Base-by-base conservation (phyloP, 2,329 filamentous ascomycete species). In the Ilyonectria sp. region DNA sequence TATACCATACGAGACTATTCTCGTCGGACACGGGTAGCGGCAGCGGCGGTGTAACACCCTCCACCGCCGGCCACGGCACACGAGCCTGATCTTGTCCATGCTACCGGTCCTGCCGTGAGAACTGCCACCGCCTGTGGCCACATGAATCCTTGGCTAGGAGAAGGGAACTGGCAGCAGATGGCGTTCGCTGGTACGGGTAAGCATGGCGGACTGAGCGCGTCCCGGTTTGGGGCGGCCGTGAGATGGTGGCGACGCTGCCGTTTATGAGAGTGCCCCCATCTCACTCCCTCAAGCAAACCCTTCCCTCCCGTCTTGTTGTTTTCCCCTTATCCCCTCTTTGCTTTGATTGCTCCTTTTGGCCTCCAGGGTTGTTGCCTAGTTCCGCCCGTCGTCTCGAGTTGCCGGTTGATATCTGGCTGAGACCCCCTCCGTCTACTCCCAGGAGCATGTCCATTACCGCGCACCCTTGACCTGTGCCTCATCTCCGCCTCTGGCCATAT, bases 1-100 rank as follows among this genome's bases (percentile, higher is more conserved):
- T 59, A 26, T 53, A 60, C 65, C 78, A 79, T 81, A 79, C 80
- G 78, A 81, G 78, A 73, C 71, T 75, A 71, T 80, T 77, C 72
- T 78, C 77, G 78, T 79, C 73, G 75, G 74, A 77, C 71, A 71
- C 74, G 79, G 80, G 75, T 73, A 62, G 69, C 70, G 70, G 71
- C 78, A 79, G 75, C 54, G 26, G 68, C 67, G 50, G 77, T 79
- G 77, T 76, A 67, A 79, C 70, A 57, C 43, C 55, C 47, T 71
- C 40, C 55, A 61, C 66, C 61, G 67, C 57, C 63, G 53, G 54
- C 65, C 61, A 67, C 60, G 59, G 65, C 60, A 69, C 69, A 71
- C 69, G 65, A 75, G 71, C 73, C 67, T 69, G 69, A 69, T 71
- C 68, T 74, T 67, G 64, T 69, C 72, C 73, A 74, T 69, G 62